Base-by-base conservation (phyloP, 2,329 filamentous ascomycete species). In the Teratosphaeria viscida region DNA sequence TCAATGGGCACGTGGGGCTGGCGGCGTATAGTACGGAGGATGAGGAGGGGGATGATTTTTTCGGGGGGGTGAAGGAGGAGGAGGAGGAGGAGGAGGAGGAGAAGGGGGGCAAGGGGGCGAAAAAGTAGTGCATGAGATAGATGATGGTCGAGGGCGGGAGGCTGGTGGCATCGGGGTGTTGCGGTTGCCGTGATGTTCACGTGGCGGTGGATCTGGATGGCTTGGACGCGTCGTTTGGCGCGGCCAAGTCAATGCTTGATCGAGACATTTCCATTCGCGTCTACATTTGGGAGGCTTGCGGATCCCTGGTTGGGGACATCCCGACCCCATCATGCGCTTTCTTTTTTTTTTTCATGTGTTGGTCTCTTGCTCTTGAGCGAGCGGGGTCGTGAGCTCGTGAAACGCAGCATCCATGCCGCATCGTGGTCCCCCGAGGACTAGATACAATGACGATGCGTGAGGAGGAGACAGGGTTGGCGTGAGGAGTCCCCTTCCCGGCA, bases 1-100 rank as follows among this genome's bases (percentile, higher is more conserved):
- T 88, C 65, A 85, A 85, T 69, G 78, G 78, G 63, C 79, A 82
- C 16, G 37, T 43, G 37, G 10, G 37, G 37, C 16, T 43, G 35
- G 35, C 6, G 35, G 35, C 35, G 35, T 39, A 12, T 39, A 39
- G 35, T 10, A 11, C 6, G 35, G 35, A 43, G 37, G 37, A 43
- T 14, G 8, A 2, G 10, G 37, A 43, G 37, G 37, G 37, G 37
- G 37, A 43, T 14, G 37, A n/a, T 14, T 43, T 43, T 43, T 43
- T 14, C 1, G 37, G 37, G 12, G 37, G 37, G 8, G 11, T 43
- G 10, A 43, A 14, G 37, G 37, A 43, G 37, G 37, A n/a, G 8
- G 37, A 43, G 8, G 37, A 43, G 37, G 37, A n/a, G 8, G 37
- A 43, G 10, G n/a, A 14, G 37, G 37, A 43, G 37, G 37, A n/a